Base-by-base conservation (phyloP, 768 basidiomycete species). In the Lactarius hatsudake region DNA sequence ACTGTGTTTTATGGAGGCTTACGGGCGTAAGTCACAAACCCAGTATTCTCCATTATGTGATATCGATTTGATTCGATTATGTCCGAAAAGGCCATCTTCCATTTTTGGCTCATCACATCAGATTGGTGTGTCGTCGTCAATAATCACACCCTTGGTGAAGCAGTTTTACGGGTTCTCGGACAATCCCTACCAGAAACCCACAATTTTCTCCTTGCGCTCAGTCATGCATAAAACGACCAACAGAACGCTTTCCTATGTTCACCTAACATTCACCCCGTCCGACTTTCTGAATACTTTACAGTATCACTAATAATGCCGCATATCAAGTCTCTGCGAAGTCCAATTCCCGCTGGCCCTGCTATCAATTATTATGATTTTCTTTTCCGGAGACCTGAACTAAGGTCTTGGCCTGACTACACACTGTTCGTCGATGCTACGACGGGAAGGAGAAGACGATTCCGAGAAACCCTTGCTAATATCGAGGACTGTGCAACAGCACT, bases 401-500 rank as follows among this genome's bases (percentile, higher is more conserved):
- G 30, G 38, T 56, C 51, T 43, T 86, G 85, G 84, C 78, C 82
- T 0, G 84, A 91, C 68, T 86, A 78, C 71, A 81, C 82, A 0
- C 58, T 86, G 3, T 80, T 85, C 57, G 79, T 91, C 63, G 84
- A 91, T 71, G 81, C 82, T 0, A 70, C 77, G 53, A 85, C 85
- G 0, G 86, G 84, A 2, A 71, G 78, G 62, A 78, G 74, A 59
- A 75, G 82, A 15, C 81, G 78, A 7, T 84, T 78, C 67, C 78
- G 77, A 26, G 81, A 89, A 66, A 82, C 87, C 66, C 57, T 79
- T 13, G 81, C 82, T 38, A 78, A 79, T 13, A 81, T 90, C 1
- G 76, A 79, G 15, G 80, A 85, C 63, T 82, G 82, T 23, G 83
- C 86, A 4, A 88, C 88, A 0, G 87, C 83, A 74, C 76, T 17